Percentiles rank a stretch among this genome's conserved stretches.
Conservation (phyloP, 371 early-diverging fungal species). For the Capillidium rhysosporum region DNA sequence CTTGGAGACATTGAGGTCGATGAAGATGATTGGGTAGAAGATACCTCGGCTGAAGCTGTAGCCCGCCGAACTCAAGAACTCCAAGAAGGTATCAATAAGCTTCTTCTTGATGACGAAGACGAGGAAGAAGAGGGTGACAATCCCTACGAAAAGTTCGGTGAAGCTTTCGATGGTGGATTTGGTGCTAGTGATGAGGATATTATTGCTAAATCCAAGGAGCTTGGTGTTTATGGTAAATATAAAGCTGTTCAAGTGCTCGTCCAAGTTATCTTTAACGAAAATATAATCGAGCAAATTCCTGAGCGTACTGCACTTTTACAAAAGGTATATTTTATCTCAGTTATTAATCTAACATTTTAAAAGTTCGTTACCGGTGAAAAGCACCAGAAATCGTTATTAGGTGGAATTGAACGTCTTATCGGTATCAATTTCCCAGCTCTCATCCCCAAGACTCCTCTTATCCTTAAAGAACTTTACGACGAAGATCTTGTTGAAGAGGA, state of each 20-base stretch:
- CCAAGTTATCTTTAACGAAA: constrained; percentile 49
- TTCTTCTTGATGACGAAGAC: constrained; percentile 26
- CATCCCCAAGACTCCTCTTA: constrained; percentile 45
- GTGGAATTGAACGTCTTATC: constrained; percentile 81
- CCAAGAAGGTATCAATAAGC: constrained; percentile 18
- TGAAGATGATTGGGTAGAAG: constrained; percentile 71
- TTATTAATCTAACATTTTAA: background rate
- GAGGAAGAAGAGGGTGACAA: constrained; percentile 41
- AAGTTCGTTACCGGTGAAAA: constrained; percentile 58
- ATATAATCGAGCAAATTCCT: constrained; percentile 31
- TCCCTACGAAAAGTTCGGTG: constrained; percentile 48
- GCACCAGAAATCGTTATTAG: constrained; percentile 69
- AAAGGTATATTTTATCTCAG: constrained; percentile 12
- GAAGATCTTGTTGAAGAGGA: constrained; percentile 84
- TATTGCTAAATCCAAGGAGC: constrained; percentile 49
- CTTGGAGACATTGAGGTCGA: constrained; percentile 32
- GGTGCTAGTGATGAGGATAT: constrained; percentile 42
- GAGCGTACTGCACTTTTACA: constrained; percentile 40
- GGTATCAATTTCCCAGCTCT: constrained; percentile 41
- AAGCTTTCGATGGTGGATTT: constrained; percentile 31
- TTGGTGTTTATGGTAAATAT: constrained; percentile 53
- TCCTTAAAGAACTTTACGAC: constrained; percentile 79
- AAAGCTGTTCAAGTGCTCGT: constrained; percentile 50
- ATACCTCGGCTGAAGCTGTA: constrained; percentile 59
- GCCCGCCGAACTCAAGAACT: constrained; percentile 53